These are phyloP conservation scores for Aspergillus sp. DNA, from an alignment of 2,329 filamentous ascomycete species.

Conservation along the genomic window DNA sequence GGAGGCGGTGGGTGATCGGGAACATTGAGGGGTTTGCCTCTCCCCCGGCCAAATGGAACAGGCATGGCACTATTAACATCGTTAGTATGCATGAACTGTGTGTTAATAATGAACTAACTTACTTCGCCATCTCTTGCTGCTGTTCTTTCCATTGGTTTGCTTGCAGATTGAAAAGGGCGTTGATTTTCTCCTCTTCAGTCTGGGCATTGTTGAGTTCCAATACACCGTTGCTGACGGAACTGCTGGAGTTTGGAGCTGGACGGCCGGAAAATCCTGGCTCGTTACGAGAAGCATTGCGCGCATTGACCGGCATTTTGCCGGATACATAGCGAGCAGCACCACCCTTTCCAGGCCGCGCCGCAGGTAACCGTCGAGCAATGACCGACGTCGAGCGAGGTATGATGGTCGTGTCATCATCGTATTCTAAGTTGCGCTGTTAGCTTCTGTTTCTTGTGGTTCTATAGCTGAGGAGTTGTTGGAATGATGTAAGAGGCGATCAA, in stretches of 20 bases:
- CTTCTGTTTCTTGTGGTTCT: no score
- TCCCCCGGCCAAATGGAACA: conserved; percentile 40
- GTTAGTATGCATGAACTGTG: conserved; percentile 24
- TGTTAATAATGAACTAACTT: conserved; percentile 25
- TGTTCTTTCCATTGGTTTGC: conserved; percentile 91
- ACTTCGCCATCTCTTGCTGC: conserved; percentile 89
- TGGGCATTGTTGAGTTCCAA: conserved; percentile 72
- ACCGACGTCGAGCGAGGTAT: conserved; percentile 94
- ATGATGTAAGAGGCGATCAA: not conserved
- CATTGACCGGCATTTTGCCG: conserved; percentile 88
- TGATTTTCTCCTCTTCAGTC: conserved; percentile 92
- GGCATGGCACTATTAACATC: conserved; percentile 43
- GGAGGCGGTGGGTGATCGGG: conserved; percentile 91
- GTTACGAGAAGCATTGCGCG: conserved; percentile 72
- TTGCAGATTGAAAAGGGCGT: conserved; percentile 86
- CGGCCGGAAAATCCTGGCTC: conserved; percentile 52
- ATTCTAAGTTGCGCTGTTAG: conserved; percentile 59
- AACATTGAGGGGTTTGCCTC: conserved; percentile 59
- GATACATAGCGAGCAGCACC: conserved; percentile 92
- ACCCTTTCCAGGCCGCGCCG: conserved; percentile 80
- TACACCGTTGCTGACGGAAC: conserved; percentile 54
- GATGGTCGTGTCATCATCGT: conserved; percentile 96
- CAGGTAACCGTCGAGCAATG: conserved; percentile 81
- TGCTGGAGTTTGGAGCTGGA: conserved; percentile 31
- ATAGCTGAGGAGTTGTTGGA: not conserved